These are phyloP conservation scores for Saccharomycopsis schoenii DNA, from an alignment of 805 yeast species.

Conservation along the genomic window DNA sequence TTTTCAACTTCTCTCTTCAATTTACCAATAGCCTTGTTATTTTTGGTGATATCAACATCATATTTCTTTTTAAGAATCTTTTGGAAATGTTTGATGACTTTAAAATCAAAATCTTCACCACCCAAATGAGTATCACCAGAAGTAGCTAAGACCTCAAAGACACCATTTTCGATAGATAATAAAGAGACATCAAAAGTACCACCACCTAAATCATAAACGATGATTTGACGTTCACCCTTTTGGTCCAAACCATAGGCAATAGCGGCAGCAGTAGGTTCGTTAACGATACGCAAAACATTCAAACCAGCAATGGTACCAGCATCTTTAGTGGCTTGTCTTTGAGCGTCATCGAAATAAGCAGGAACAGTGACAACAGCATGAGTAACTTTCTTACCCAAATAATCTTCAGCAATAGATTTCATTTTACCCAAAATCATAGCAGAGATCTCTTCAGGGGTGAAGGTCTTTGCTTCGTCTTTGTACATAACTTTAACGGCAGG, in stretches of 20 bases:
- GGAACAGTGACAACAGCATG: constrained; percentile 92
- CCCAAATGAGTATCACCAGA: constrained; percentile 97
- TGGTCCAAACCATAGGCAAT: constrained; percentile 89
- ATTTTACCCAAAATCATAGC: constrained; percentile 87
- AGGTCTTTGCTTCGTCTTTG: constrained; percentile 64
- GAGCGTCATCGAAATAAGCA: constrained; percentile 89
- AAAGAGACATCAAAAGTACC: constrained; percentile 94
- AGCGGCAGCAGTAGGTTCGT: constrained; percentile 97
- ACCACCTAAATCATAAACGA: constrained; percentile 94
- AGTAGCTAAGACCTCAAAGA: constrained; percentile 85
- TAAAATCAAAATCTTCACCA: constrained; percentile 93
- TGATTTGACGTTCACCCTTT: constrained; percentile 76
- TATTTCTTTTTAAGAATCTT: constrained; percentile 89
- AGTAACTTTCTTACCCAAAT: constrained; percentile 72
- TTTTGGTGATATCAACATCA: constrained; percentile 69
- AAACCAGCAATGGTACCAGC: constrained; percentile 90
- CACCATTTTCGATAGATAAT: constrained; percentile 82
- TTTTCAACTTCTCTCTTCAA: constrained; percentile 42
- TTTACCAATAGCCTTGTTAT: constrained; percentile 35
- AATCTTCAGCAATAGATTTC: constrained; percentile 89
- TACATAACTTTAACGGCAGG: constrained; percentile 73
- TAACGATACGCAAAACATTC: constrained; percentile 79
- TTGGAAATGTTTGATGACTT: constrained; percentile 78
- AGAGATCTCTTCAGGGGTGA: constrained; percentile 88
- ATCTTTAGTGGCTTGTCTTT: constrained; percentile 89